Evolutionary conservation across 164 flowering plant species (phyloP).

Genomic region (Malania oleifera): DNA sequence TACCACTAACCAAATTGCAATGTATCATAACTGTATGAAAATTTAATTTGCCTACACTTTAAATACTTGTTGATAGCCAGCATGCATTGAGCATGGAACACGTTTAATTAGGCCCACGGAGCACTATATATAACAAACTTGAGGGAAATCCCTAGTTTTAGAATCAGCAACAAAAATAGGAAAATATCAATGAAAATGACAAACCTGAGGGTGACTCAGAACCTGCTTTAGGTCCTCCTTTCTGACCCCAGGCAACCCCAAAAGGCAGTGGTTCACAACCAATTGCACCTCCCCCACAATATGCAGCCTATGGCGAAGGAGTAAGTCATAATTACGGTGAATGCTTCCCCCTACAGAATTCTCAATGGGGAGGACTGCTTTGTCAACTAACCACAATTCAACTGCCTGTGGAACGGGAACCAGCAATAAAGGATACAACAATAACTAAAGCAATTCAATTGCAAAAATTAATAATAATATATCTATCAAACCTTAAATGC

Average conservation of each 20-base stretch:
- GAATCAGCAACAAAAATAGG: neutral
- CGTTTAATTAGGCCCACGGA: no score
- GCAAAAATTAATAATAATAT: neutral
- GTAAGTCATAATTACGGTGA: constrained; percentile 66
- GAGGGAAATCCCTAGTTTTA: no score
- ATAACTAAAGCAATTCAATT: neutral
- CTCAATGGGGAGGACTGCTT: constrained; percentile 70
- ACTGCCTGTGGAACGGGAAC: constrained; percentile 51
- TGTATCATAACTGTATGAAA: no score
- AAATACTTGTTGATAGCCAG: no score
- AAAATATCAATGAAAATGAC: neutral
- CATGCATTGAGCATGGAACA: no score
- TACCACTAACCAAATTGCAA: no score
- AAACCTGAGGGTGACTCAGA: constrained; percentile 68
- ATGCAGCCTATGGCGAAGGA: constrained; percentile 65
- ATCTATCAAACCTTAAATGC: constrained; percentile 49
- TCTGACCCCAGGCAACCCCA: constrained; percentile 52
- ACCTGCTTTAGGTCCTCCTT: constrained; percentile 53
- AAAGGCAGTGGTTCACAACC: constrained; percentile 52
- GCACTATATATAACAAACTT: no score
- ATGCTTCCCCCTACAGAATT: constrained; percentile 68
- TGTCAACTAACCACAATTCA: constrained; percentile 67
- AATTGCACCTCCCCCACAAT: constrained; percentile 70
- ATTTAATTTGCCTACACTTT: no score
- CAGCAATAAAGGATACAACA: neutral